Base-by-base conservation (phyloP, 2,329 filamentous ascomycete genomes). In the Penicillium sclerotigenum region DNA sequence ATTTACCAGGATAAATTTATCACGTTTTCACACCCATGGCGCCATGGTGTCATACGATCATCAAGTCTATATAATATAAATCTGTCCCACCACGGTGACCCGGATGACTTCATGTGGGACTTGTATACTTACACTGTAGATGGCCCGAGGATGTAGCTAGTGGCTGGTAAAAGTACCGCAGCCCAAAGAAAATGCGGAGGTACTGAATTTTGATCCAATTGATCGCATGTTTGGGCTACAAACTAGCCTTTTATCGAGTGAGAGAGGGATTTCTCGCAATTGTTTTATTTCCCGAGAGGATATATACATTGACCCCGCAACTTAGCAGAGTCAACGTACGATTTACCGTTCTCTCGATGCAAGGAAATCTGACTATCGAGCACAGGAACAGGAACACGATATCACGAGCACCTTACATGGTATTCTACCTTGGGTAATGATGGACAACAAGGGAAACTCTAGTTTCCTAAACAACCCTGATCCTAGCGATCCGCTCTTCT, bases 401-500 rank as follows among this genome's bases (percentile, higher is more conserved):
- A 33, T 22, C 29, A 33, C 26, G n/a, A 37, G 24, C 24, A 47
- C 47, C 53, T 57, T 45, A 52, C n/a, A 62, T 61, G 51, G 20
- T 20, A 34, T 49, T 24, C 5, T 24, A 11, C 42, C 10, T 40
- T 13, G 10, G 29, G 18, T 24, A 16, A 26, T 36, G 16, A 55
- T 54, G 51, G 29, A 47, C 5, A 24, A 46, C 28, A 11, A 57
- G 14, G 24, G 13, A 38, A 50, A 58, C 22, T 52, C 52, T 29
- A 51, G 29, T 22, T 56, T 46, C 47, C 37, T 52, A 22, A 48
- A 11, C 11, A 41, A 42, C 24, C 37, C 52, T 8, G 55, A 67
- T 18, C 45, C 26, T 7, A 54, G 47, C 24, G 68, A 71, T 37
- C 63, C 65, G 16, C 58, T 73, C 38, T 69, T 74, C 37, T 57